These are phyloP conservation scores for Diplotaxis tenuifolia DNA, from an alignment of 345 rosid species.

Conservation along the genomic window DNA sequence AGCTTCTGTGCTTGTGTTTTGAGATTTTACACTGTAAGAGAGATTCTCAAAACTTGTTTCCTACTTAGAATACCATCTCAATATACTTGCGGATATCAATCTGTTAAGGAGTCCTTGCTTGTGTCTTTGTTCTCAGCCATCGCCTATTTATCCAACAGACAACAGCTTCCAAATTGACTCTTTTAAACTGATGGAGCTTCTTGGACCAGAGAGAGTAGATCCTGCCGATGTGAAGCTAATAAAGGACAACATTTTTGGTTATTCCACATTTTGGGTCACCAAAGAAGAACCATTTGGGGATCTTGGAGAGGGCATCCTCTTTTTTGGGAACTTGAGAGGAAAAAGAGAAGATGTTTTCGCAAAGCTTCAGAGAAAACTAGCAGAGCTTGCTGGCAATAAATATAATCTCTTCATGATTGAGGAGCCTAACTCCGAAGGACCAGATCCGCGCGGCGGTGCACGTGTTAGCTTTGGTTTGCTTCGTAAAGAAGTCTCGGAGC, in stretches of 20 bases:
- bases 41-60: too few species aligned
- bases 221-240: conserved; percentile 77
- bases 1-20: conserved; percentile 3
- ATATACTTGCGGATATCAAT: too few species aligned
- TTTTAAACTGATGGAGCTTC: conserved; percentile 89
- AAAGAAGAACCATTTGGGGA: conserved; percentile 98
- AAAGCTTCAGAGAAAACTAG: conserved; percentile 67
- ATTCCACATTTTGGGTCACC: conserved; percentile 92
- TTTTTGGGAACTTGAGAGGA: conserved; percentile 87
- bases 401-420: conserved; percentile 93
- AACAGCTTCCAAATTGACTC: conserved; percentile 85
- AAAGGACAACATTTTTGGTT: conserved; percentile 82
- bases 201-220: conserved; percentile 93
- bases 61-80: too few species aligned
- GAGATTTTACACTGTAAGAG: too few species aligned
- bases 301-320: conserved; percentile 80
- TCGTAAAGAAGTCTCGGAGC: conserved; percentile 94
- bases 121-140: conserved; percentile 51
- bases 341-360: conserved; percentile 77
- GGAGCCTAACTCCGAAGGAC: conserved; percentile 89
- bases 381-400: conserved; percentile 62
- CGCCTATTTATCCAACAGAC: conserved; percentile 65
- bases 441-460: conserved; percentile 93
- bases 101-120: too few species aligned
- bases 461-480: conserved; percentile 93